Evolutionary conservation across 306 rosid species (phyloP).

Genomic region (Geum urbanum): DNA sequence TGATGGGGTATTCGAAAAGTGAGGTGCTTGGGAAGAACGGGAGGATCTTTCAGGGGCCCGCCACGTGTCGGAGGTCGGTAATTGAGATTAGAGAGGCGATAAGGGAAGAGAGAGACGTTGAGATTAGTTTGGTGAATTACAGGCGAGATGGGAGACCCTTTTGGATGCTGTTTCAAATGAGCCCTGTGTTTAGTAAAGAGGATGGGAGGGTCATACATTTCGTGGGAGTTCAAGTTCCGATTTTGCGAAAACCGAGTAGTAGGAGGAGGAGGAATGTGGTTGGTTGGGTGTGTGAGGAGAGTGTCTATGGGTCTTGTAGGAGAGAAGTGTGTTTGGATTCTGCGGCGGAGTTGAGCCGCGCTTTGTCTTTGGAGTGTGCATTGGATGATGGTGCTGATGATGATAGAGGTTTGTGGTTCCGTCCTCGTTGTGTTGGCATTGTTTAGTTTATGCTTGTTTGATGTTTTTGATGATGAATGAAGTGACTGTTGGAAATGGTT

Average conservation of each 20-base stretch:
- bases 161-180: slow-evolving; percentile 69
- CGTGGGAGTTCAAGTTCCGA: slow-evolving; percentile 76
- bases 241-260: slow-evolving; percentile 28
- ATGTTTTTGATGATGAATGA: not conserved
- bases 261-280: slow-evolving; percentile 35
- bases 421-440: too few relatives aligned
- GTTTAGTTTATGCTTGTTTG: not conserved
- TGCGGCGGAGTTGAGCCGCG: slow-evolving; percentile 37
- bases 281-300: slow-evolving; percentile 21
- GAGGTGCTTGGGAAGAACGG: slow-evolving; percentile 75
- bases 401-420: slow-evolving; percentile 45
- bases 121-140: slow-evolving; percentile 64
- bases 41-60: slow-evolving; percentile 69
- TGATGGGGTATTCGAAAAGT: slow-evolving; percentile 55
- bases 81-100: slow-evolving; percentile 81
- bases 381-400: slow-evolving; percentile 43
- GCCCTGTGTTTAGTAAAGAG: slow-evolving; percentile 53
- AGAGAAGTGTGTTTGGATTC: slow-evolving; percentile 65
- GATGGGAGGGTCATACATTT: slow-evolving; percentile 65
- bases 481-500: not conserved
- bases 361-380: slow-evolving; percentile 39
- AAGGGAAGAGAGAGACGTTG: slow-evolving; percentile 49
- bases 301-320: too few relatives aligned
- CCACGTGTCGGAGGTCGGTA: slow-evolving; percentile 59
- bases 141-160: slow-evolving; percentile 79